phyloP scores from a whole-genome alignment of 371 early-diverging fungal species.

The Haplosporangium sp. region DNA sequence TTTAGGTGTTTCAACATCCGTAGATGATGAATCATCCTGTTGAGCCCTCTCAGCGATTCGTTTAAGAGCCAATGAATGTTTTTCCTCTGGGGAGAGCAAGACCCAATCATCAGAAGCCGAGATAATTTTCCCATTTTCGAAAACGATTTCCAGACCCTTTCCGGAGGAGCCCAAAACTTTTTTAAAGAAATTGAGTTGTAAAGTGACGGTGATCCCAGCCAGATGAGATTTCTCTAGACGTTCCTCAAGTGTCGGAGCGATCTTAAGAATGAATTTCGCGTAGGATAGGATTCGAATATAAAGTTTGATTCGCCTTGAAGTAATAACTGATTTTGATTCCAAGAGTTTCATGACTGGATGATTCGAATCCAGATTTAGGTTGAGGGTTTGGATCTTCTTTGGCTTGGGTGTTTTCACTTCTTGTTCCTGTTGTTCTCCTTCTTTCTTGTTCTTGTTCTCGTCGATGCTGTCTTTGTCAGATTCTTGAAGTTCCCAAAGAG shows the following conservation, averaged over 20 bases:
- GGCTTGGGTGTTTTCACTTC: neutral
- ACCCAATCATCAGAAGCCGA: constrained; percentile 29
- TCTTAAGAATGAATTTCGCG: constrained; percentile 32
- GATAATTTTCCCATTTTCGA: constrained; percentile 36
- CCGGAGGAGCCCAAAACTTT: constrained; percentile 23
- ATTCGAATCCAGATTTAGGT: neutral
- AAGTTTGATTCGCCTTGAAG: neutral
- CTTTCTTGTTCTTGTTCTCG: too few species aligned
- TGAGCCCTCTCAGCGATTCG: constrained; percentile 24
- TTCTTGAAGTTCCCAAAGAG: constrained; percentile 11
- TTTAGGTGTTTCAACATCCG: neutral
- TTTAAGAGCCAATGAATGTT: constrained; percentile 14
- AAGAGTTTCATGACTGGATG: constrained; percentile 33
- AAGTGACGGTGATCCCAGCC: constrained; percentile 28
- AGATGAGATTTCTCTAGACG: constrained; percentile 31
- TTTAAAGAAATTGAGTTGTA: constrained; percentile 34
- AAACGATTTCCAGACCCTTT: constrained; percentile 30
- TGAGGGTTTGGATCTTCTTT: neutral
- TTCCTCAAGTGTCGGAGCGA: constrained; percentile 36
- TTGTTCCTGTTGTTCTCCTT: neutral
- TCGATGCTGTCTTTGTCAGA: too few species aligned
- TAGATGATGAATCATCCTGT: neutral
- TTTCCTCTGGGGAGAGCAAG: constrained; percentile 1
- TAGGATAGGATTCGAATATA: constrained; percentile 47
- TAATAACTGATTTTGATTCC: neutral